These are phyloP conservation scores for Paraphoma chrysanthemicola DNA, from an alignment of 2,329 filamentous ascomycete species.

Conservation along the genomic window DNA sequence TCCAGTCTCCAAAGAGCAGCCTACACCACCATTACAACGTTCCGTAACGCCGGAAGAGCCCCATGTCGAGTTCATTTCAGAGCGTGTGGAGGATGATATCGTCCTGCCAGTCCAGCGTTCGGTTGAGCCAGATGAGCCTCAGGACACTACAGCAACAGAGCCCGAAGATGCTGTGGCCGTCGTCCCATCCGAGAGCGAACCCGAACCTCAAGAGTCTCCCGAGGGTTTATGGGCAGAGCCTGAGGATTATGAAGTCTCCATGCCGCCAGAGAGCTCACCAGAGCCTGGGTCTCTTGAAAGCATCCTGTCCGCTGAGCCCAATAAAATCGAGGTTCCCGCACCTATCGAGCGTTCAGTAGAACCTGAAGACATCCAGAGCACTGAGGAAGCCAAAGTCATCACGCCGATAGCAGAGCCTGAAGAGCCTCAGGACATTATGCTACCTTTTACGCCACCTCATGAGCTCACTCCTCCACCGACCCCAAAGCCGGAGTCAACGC, in stretches of 20 bases:
- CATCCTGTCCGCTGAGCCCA: no score
- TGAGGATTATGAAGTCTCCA: no score
- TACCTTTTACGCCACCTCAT: background rate
- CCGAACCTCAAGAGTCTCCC: background rate
- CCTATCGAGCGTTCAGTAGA: no score
- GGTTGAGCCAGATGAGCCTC: background rate
- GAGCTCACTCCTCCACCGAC: background rate
- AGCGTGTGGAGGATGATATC: no score
- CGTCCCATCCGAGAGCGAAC: background rate
- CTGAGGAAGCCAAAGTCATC: background rate
- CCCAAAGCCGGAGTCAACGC: background rate
- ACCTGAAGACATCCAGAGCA: no score
- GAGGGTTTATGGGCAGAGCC: no score
- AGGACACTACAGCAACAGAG: background rate
- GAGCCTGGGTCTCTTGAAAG: no score
- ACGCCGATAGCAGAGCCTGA: background rate
- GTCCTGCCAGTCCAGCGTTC: background rate
- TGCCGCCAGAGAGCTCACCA: no score
- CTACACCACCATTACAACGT: no score
- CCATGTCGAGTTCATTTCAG: no score
- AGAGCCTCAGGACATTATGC: background rate
- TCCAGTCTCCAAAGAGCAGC: background rate
- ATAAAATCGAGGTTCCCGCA: no score
- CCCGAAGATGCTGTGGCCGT: background rate
- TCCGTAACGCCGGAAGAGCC: background rate